Percentiles rank a stretch among this genome's conserved stretches.
phyloP scores from a whole-genome alignment of 2,329 filamentous ascomycete genomes.

The Aspergillus texensis region DNA sequence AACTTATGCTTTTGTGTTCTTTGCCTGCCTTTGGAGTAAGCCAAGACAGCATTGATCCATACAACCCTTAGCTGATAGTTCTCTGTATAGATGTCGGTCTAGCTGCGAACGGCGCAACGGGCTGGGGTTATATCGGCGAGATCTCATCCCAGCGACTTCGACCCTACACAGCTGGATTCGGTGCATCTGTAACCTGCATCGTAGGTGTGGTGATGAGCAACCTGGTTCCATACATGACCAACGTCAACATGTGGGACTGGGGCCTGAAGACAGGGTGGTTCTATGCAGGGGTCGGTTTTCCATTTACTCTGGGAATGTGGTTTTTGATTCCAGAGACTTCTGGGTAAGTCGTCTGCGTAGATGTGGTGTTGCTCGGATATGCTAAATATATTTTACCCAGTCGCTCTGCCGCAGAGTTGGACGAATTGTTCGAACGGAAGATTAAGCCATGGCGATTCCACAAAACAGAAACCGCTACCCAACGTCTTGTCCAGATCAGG shows the following conservation, averaged over 20 bases:
- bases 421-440: slow-evolving; percentile 33
- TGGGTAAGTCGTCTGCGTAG: background rate
- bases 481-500: slow-evolving; percentile 2
- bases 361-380: background rate
- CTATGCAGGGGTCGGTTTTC: slow-evolving; percentile 13
- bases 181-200: slow-evolving; percentile 12
- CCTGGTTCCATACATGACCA: slow-evolving; percentile 15
- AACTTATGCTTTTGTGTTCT: too few species aligned
- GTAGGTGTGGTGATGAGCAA: slow-evolving; percentile 12
- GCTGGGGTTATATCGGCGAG: slow-evolving; percentile 37
- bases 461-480: slow-evolving; percentile 16
- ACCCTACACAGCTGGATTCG: slow-evolving; percentile 18
- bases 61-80: too few species aligned
- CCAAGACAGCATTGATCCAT: too few species aligned
- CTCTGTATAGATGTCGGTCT: slow-evolving; percentile 24
- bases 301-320: slow-evolving; percentile 15
- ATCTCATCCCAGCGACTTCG: slow-evolving; percentile 41
- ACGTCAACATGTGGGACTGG: slow-evolving; percentile 17
- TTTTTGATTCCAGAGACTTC: slow-evolving; percentile 15
- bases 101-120: slow-evolving; percentile 29
- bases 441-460: slow-evolving; percentile 29
- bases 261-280: slow-evolving; percentile 16
- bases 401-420: slow-evolving; percentile 22
- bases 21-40: too few species aligned
- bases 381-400: background rate